These are phyloP conservation scores for Stromatinia cepivora DNA, from an alignment of 2,329 filamentous ascomycete species.

Conservation along the genomic window DNA sequence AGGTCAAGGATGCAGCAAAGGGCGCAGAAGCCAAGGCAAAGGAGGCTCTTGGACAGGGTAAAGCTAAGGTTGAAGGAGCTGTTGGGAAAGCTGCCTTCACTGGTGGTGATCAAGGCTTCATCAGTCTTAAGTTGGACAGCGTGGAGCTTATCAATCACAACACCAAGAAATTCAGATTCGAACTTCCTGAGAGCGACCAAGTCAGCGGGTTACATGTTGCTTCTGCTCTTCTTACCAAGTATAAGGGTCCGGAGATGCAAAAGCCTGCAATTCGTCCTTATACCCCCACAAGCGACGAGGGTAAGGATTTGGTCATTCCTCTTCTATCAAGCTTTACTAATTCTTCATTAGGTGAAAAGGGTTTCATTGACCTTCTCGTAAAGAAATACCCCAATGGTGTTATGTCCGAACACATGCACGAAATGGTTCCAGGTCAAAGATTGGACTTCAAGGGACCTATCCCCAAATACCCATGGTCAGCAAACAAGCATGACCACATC, in stretches of 20 bases:
- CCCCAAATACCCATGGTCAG: constrained; percentile 84
- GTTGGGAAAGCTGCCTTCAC: constrained; percentile 58
- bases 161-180: constrained; percentile 89
- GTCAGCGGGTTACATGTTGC: constrained; percentile 80
- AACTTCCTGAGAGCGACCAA: constrained; percentile 78
- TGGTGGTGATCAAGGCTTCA: constrained; percentile 86
- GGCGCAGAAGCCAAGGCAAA: constrained; percentile 58
- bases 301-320: constrained; percentile 45
- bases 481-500: constrained; percentile 93
- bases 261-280: constrained; percentile 92
- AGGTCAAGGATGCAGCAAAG: constrained; percentile 56
- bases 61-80: constrained; percentile 37
- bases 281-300: constrained; percentile 86
- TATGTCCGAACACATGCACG: constrained; percentile 89
- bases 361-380: constrained; percentile 83
- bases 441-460: constrained; percentile 95
- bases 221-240: constrained; percentile 90
- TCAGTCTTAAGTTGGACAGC: constrained; percentile 76
- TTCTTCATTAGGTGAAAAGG: constrained; percentile 60
- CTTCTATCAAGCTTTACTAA: constrained; percentile 26
- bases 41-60: constrained; percentile 42
- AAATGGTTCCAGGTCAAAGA: constrained; percentile 75
- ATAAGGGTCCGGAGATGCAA: constrained; percentile 75
- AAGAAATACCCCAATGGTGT: constrained; percentile 89
- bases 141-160: constrained; percentile 87